Conservation (phyloP, 1,284 basidiomycete genomes). For the Peniophora sp. region DNA sequence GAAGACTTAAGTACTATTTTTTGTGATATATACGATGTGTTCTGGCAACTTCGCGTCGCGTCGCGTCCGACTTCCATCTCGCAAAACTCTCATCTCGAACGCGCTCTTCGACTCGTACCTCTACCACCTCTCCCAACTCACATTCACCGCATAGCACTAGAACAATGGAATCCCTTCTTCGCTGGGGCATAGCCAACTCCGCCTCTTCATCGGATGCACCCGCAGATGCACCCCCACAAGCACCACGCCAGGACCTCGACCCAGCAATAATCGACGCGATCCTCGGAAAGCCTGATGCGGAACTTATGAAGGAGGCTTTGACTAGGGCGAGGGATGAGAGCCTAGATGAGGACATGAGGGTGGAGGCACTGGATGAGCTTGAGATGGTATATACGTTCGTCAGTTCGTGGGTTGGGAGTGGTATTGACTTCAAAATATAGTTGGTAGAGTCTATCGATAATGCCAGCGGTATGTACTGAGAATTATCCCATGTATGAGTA, state of each 20-base stretch:
- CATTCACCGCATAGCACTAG: neutral
- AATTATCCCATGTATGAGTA: neutral
- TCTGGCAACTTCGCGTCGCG: slow-evolving; percentile 7
- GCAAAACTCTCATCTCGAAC: neutral
- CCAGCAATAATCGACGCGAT: slow-evolving; percentile 81
- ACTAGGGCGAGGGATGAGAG: slow-evolving; percentile 60
- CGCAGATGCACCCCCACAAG: slow-evolving; percentile 16
- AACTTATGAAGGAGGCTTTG: slow-evolving; percentile 84
- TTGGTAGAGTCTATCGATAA: slow-evolving; percentile 94
- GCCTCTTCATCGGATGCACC: slow-evolving; percentile 19
- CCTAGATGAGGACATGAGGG: slow-evolving; percentile 56
- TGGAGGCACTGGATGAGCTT: slow-evolving; percentile 85
- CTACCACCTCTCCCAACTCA: slow-evolving; percentile 3
- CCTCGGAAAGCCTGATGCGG: slow-evolving; percentile 79
- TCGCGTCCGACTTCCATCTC: too few relatives aligned
- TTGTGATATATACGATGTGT: too few relatives aligned
- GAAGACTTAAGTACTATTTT: too few relatives aligned
- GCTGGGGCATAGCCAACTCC: slow-evolving; percentile 71
- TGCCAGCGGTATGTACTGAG: slow-evolving; percentile 67
- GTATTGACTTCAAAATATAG: slow-evolving; percentile 29
- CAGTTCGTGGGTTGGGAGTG: neutral
- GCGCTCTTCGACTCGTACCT: slow-evolving; percentile 3
- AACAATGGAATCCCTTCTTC: slow-evolving; percentile 63
- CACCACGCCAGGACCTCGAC: slow-evolving; percentile 48
- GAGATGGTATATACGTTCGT: slow-evolving; percentile 69